phyloP scores from a whole-genome alignment of 345 rosid species.

The Capsella bursapastoris region DNA sequence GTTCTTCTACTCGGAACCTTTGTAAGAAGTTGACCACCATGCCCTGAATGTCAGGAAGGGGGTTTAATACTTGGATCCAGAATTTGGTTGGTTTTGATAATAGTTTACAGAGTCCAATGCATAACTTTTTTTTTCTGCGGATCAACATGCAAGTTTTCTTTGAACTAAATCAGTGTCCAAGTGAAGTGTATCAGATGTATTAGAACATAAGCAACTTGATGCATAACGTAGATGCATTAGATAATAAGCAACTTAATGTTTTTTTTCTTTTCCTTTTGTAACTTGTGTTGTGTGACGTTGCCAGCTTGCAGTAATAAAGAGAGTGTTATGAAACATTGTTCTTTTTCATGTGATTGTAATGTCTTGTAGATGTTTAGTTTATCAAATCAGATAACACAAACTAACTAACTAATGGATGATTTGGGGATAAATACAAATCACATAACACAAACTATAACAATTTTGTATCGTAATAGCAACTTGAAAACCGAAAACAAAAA shows the following conservation, averaged over 20 bases:
- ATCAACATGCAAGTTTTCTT: conserved; percentile 12
- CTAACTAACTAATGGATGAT: not conserved
- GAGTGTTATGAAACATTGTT: conserved; percentile 16
- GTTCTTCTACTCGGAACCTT: conserved; percentile 16
- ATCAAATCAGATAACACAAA: not conserved
- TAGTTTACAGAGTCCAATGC: conserved; percentile 39
- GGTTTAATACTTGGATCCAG: conserved; percentile 23
- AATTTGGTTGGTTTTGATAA: conserved; percentile 16
- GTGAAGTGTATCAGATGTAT: conserved; percentile 32
- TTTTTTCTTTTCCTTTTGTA: conserved; percentile 10
- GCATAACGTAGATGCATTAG: conserved; percentile 12
- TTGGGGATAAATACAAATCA: not conserved
- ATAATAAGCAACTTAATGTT: conserved; percentile 31
- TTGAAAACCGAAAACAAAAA: not conserved
- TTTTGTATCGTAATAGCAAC: conserved; percentile 11
- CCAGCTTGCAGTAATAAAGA: not conserved
- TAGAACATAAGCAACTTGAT: conserved; percentile 35
- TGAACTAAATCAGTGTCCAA: conserved; percentile 24
- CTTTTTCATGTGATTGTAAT: conserved; percentile 19
- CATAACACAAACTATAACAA: not conserved
- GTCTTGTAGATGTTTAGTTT: not conserved
- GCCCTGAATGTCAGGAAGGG: conserved; percentile 19
- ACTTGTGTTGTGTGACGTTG: conserved; percentile 1
- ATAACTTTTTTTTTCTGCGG: conserved; percentile 1
- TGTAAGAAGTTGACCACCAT: conserved; percentile 28